Evolutionary conservation across 176 grass and related monocot genomes (phyloP).

Genomic region (Eragrostis curvula): DNA sequence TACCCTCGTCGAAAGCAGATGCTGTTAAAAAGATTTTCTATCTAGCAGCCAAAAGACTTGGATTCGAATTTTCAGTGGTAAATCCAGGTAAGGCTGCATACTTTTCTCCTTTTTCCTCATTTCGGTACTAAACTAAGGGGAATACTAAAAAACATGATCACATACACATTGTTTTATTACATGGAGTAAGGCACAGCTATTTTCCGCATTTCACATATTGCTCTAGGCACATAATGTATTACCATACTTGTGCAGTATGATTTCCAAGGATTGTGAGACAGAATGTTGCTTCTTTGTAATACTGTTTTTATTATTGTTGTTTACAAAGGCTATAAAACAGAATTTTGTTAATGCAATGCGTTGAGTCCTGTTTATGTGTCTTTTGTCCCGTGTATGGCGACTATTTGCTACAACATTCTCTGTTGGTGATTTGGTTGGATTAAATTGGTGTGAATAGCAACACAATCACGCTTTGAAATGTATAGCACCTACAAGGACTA

Average conservation of each 20-base stretch:
- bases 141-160: background rate
- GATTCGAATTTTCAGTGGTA: constrained; percentile 80
- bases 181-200: background rate
- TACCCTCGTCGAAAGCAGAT: constrained; percentile 65
- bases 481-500: background rate
- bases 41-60: constrained; percentile 76
- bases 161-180: background rate
- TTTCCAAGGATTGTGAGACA: constrained; percentile 16
- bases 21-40: constrained; percentile 82
- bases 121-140: background rate
- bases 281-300: constrained; percentile 14
- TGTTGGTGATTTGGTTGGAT: background rate
- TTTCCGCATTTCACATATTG: background rate
- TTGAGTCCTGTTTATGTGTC: constrained; percentile 14
- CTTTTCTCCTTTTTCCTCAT: background rate
- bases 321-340: background rate
- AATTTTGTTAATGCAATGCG: background rate
- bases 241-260: background rate
- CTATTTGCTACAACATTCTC: background rate
- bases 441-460: background rate
- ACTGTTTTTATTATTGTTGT: background rate
- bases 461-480: background rate
- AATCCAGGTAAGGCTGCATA: constrained; percentile 58
- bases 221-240: background rate
- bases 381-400: background rate